These are phyloP conservation scores for Hymenoscyphus fraxineus DNA, from an alignment of 2,329 filamentous ascomycete species.

Conservation along the genomic window DNA sequence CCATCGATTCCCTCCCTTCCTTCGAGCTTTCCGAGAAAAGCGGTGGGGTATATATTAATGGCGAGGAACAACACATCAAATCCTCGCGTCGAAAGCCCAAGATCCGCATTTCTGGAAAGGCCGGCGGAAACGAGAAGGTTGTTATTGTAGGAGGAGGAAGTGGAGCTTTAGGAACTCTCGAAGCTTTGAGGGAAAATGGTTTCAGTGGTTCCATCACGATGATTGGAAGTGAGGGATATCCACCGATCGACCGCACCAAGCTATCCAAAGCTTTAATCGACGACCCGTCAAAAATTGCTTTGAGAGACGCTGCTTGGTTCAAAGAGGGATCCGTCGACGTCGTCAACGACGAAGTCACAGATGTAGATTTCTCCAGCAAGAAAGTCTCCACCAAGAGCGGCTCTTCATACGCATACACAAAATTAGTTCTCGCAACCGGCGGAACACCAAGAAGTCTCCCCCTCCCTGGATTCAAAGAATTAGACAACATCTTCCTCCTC, in stretches of 20 bases:
- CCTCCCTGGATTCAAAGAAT: constrained; percentile 77
- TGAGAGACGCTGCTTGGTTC: constrained; percentile 76
- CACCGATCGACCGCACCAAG: constrained; percentile 91
- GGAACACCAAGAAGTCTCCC: constrained; percentile 74
- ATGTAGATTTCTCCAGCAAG: constrained; percentile 72
- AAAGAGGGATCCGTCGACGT: constrained; percentile 56
- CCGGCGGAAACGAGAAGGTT: constrained; percentile 57
- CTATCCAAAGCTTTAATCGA: constrained; percentile 88
- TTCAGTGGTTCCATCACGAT: constrained; percentile 78
- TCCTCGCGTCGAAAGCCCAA: constrained; percentile 68
- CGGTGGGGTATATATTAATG: constrained; percentile 79
- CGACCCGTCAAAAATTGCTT: constrained; percentile 73
- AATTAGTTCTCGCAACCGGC: constrained; percentile 86
- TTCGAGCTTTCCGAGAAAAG: constrained; percentile 80
- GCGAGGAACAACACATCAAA: constrained; percentile 76
- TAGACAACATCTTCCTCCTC: constrained; percentile 83
- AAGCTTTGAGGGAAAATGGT: constrained; percentile 77
- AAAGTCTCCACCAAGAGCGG: constrained; percentile 72
- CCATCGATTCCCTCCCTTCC: constrained; percentile 76
- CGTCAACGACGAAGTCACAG: constrained; percentile 61
- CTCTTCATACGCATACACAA: constrained; percentile 71
- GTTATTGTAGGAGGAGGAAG: constrained; percentile 88
- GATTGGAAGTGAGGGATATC: constrained; percentile 77
- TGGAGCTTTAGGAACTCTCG: constrained; percentile 75
- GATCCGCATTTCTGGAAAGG: constrained; percentile 59